Percentiles rank a stretch among this genome's conserved stretches.
phyloP scores from a whole-genome alignment of 352 stramenopile genomes.

The Pythium chondricola region DNA sequence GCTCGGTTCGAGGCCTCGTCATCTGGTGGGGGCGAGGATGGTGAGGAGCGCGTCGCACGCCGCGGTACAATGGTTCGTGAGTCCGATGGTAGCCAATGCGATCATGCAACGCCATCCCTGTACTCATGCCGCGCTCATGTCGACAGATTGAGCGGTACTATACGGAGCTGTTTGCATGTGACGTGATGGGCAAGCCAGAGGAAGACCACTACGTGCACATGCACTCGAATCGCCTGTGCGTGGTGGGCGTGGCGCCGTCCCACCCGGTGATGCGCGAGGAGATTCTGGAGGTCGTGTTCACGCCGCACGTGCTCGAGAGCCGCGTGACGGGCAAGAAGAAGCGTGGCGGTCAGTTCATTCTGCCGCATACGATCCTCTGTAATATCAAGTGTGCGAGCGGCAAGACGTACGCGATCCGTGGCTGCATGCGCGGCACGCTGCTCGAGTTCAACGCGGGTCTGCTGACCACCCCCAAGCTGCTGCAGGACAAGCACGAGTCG shows the following conservation, averaged over 20 bases:
- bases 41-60: conserved; percentile 29
- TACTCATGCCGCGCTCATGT: too few relatives aligned
- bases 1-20: conserved; percentile 51
- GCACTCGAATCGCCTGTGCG: conserved; percentile 85
- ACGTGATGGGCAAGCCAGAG: conserved; percentile 56
- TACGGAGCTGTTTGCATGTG: conserved; percentile 76
- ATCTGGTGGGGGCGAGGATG: conserved; percentile 9
- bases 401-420: conserved; percentile 50
- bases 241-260: conserved; percentile 61
- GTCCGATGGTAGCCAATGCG: too few relatives aligned
- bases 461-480: conserved; percentile 41
- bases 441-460: conserved; percentile 78
- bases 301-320: conserved; percentile 53
- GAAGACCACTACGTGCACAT: conserved; percentile 88
- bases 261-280: conserved; percentile 64
- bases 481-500: conserved; percentile 60
- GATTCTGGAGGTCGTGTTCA: conserved; percentile 59
- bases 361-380: conserved; percentile 59
- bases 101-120: too few relatives aligned
- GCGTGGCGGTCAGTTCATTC: conserved; percentile 70
- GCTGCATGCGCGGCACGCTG: conserved; percentile 73
- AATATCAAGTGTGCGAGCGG: conserved; percentile 64
- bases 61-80: conserved; percentile 64
- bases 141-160: conserved; percentile 84
- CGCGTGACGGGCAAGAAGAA: conserved; percentile 85